These are phyloP conservation scores for Chlorella sp. DNA, from an alignment of 139 green algal genomes.

Conservation along the genomic window DNA sequence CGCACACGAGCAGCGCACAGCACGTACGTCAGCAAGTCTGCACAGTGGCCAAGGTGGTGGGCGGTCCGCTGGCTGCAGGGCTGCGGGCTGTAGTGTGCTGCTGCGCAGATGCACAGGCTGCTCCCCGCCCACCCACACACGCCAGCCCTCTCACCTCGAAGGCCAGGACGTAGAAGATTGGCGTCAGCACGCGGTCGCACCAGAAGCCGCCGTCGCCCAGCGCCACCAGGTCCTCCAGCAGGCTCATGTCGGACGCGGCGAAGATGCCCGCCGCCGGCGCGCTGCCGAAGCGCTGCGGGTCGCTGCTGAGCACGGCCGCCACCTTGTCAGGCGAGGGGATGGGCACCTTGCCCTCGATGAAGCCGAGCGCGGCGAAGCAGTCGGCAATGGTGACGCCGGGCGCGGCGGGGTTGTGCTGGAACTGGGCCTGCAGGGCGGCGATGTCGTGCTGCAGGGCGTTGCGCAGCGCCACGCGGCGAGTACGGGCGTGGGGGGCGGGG, in stretches of 20 bases:
- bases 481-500: constrained; percentile 1
- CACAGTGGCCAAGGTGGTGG: too few species aligned
- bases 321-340: neutral
- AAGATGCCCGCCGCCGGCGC: neutral
- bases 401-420: constrained; percentile 19
- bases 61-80: too few species aligned
- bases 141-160: too few species aligned
- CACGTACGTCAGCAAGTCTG: too few species aligned
- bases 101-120: too few species aligned
- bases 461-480: constrained; percentile 24
- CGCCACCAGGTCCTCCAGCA: constrained; percentile 23
- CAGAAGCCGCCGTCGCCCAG: constrained; percentile 39
- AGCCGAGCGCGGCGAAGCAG: neutral
- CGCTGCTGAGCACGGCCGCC: neutral
- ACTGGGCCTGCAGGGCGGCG: constrained; percentile 16
- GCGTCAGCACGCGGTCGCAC: constrained; percentile 36
- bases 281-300: neutral
- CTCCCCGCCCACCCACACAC: too few species aligned
- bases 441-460: constrained; percentile 26
- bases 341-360: constrained; percentile 5
- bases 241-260: neutral
- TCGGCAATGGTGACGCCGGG: neutral
- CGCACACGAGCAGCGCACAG: too few species aligned
- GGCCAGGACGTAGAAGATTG: constrained; percentile 42
- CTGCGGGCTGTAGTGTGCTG: too few species aligned